Evolutionary conservation across 768 basidiomycete genomes (phyloP).

Genomic region (Suillus lakei): DNA sequence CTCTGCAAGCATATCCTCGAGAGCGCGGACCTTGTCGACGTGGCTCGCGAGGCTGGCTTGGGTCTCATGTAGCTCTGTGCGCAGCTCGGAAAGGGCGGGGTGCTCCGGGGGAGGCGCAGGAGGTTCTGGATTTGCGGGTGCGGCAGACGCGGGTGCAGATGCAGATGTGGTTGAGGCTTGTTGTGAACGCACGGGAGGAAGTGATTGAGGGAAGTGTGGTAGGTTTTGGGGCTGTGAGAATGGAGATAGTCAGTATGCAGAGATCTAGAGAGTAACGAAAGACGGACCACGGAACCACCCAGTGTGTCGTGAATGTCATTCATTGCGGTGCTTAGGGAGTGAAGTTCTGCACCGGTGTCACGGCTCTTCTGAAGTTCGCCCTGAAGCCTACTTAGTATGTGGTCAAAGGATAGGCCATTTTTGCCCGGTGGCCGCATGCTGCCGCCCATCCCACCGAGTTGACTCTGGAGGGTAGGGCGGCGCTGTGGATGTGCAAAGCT

Average conservation of each 20-base stretch:
- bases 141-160: slow-evolving; percentile 25
- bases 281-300: slow-evolving; percentile 76
- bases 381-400: slow-evolving; percentile 86
- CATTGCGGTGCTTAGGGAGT: slow-evolving; percentile 77
- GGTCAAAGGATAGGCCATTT: slow-evolving; percentile 89
- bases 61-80: slow-evolving; percentile 83
- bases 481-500: slow-evolving; percentile 53
- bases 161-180: slow-evolving; percentile 21
- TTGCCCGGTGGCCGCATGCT: slow-evolving; percentile 76
- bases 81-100: slow-evolving; percentile 60
- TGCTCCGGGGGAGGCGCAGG: slow-evolving; percentile 22
- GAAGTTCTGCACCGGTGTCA: slow-evolving; percentile 89
- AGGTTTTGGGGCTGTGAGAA: slow-evolving; percentile 57
- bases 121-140: slow-evolving; percentile 1
- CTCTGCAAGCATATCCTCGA: slow-evolving; percentile 83
- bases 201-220: slow-evolving; percentile 63
- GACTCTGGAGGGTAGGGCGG: slow-evolving; percentile 60
- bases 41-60: slow-evolving; percentile 78
- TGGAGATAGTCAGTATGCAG: slow-evolving; percentile 13
- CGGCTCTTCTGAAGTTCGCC: slow-evolving; percentile 95
- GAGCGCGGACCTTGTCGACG: slow-evolving; percentile 79
- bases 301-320: slow-evolving; percentile 92
- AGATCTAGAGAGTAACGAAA: slow-evolving; percentile 1
- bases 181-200: slow-evolving; percentile 68
- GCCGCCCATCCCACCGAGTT: slow-evolving; percentile 81